A percentile compares a stretch with the other conserved stretches of the same genome.
Conservation (phyloP, 2,329 filamentous ascomycete species). For the Madurella mycetomatis region DNA sequence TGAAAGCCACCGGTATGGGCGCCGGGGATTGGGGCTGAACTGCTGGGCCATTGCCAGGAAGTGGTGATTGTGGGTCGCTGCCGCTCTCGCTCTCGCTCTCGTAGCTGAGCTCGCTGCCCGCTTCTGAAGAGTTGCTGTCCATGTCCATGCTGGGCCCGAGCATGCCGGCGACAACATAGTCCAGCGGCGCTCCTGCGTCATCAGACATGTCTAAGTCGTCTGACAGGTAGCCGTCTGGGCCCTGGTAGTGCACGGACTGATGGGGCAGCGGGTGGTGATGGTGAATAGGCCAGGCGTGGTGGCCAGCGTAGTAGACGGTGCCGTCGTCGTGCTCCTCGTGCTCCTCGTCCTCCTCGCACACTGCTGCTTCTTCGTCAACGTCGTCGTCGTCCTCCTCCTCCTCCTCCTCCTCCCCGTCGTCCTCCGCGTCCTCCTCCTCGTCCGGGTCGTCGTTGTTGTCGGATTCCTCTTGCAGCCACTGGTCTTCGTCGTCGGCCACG, state of each 20-base stretch:
- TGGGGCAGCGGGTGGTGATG: slow-evolving; percentile 4
- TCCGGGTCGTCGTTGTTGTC: slow-evolving; percentile 4
- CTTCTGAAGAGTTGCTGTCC: slow-evolving; percentile 10
- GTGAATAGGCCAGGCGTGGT: slow-evolving; percentile 2
- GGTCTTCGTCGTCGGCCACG: slow-evolving; percentile 9
- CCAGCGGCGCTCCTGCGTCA: slow-evolving; percentile 22
- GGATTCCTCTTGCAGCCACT: not conserved
- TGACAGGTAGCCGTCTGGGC: slow-evolving; percentile 19
- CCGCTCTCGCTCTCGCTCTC: not conserved
- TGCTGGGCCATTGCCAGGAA: not conserved
- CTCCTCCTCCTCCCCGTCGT: slow-evolving; percentile 3
- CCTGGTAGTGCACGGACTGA: slow-evolving; percentile 5
- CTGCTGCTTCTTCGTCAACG: not conserved
- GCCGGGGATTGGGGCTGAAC: not conserved
- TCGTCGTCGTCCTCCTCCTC: slow-evolving; percentile 1
- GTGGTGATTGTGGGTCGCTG: not conserved
- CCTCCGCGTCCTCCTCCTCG: not conserved
- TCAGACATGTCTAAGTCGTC: slow-evolving; percentile 26
- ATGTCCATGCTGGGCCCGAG: slow-evolving; percentile 24
- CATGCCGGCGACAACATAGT: slow-evolving; percentile 20
- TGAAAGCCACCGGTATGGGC: not conserved
- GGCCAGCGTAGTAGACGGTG: slow-evolving; percentile 1
- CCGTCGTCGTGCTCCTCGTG: slow-evolving; percentile 9
- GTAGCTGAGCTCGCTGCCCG: slow-evolving; percentile 3
- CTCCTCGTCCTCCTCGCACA: slow-evolving; percentile 2